phyloP scores from a whole-genome alignment of 352 stramenopile species.

The Phytophthora brassicae region DNA sequence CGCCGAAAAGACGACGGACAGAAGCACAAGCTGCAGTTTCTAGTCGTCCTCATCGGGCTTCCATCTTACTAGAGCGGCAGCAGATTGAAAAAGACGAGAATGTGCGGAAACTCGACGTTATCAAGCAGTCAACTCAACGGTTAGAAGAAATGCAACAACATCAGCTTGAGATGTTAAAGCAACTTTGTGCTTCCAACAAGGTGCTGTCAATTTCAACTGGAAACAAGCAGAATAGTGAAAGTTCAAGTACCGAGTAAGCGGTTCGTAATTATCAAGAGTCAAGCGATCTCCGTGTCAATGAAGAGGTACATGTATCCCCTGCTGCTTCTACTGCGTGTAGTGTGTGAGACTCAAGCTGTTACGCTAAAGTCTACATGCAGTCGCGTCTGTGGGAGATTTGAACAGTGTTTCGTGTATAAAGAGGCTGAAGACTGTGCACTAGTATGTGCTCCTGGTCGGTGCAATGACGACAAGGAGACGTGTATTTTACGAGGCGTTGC shows the following conservation, averaged over 20 bases:
- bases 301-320: slow-evolving; percentile 12
- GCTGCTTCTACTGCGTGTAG: slow-evolving; percentile 5
- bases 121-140: slow-evolving; percentile 16
- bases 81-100: slow-evolving; percentile 6
- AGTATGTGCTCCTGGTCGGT: slow-evolving; percentile 44
- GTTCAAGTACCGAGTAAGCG: background rate
- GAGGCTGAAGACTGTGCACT: slow-evolving; percentile 42
- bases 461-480: slow-evolving; percentile 27
- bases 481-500: slow-evolving; percentile 45
- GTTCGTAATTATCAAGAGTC: background rate
- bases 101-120: slow-evolving; percentile 12
- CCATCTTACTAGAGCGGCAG: slow-evolving; percentile 10
- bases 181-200: slow-evolving; percentile 17
- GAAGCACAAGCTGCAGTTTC: background rate
- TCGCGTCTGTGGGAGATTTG: slow-evolving; percentile 33
- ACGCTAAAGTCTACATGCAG: slow-evolving; percentile 13
- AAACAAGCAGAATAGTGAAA: background rate
- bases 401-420: slow-evolving; percentile 51
- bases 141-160: slow-evolving; percentile 27
- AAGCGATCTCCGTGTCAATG: background rate
- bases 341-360: slow-evolving; percentile 1
- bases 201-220: background rate
- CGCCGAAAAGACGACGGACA: slow-evolving; percentile 10
- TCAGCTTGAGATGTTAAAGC: slow-evolving; percentile 24
- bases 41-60: background rate